Evolutionary conservation across 768 basidiomycete genomes (phyloP).

Genomic region (Pulveroboletus ravenelii): DNA sequence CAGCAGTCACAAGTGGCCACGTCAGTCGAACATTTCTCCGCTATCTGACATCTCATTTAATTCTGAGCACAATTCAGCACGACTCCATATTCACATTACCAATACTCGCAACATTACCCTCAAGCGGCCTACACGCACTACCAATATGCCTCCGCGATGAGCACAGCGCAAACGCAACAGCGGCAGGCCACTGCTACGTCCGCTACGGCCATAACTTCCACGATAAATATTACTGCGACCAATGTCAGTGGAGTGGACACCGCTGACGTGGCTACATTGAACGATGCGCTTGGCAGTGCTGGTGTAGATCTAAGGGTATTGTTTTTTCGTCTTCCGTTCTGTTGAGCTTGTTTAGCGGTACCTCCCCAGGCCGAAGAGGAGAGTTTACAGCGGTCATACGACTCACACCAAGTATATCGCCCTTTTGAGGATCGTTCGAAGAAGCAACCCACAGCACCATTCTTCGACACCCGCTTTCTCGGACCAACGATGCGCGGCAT

Average conservation of each 20-base stretch:
- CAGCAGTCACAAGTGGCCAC: conserved; percentile 48
- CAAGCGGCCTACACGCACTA: conserved; percentile 43
- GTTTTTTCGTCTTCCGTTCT: neutral
- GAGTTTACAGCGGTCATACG: conserved; percentile 60
- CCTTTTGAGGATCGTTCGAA: conserved; percentile 73
- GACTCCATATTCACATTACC: conserved; percentile 47
- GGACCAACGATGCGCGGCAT: conserved; percentile 65
- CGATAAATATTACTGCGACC: conserved; percentile 20
- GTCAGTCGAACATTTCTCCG: conserved; percentile 27
- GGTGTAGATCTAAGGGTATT: conserved; percentile 79
- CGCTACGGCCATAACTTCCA: conserved; percentile 9
- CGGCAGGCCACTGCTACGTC: conserved; percentile 19
- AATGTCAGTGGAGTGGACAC: conserved; percentile 46
- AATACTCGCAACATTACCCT: conserved; percentile 36
- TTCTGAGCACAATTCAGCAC: conserved; percentile 31
- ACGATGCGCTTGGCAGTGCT: conserved; percentile 81
- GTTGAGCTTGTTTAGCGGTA: neutral
- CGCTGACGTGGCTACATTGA: conserved; percentile 70
- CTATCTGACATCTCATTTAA: neutral
- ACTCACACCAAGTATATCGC: conserved; percentile 58
- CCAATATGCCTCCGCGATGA: conserved; percentile 31
- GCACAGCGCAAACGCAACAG: conserved; percentile 30
- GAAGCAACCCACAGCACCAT: conserved; percentile 66
- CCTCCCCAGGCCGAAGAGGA: conserved; percentile 79
- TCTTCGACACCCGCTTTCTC: conserved; percentile 64